Percentiles rank a stretch among this genome's conserved stretches.
These are phyloP conservation scores for Barbatosphaeria neglecta DNA, from an alignment of 495 filamentous ascomycete genomes.

Conservation along the genomic window DNA sequence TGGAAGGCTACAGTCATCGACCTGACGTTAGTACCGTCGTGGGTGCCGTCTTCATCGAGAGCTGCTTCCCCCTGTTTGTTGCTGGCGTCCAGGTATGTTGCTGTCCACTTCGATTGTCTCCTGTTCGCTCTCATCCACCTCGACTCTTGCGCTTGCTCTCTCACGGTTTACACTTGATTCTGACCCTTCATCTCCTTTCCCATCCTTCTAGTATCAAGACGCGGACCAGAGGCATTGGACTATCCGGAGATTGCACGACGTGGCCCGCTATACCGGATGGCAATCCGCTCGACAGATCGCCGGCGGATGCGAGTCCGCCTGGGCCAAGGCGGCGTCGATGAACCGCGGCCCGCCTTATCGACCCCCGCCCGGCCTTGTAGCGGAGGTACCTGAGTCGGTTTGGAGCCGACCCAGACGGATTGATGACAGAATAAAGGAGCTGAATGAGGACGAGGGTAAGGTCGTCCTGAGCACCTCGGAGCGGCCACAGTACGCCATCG, in stretches of 20 bases:
- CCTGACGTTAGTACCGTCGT: conserved; percentile 63
- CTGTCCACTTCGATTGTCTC: not conserved
- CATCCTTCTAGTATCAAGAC: conserved; percentile 53
- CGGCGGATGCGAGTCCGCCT: conserved; percentile 69
- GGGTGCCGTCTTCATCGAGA: conserved; percentile 71
- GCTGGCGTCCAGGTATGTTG: conserved; percentile 53
- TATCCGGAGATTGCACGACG: conserved; percentile 57
- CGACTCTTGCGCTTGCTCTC: not conserved
- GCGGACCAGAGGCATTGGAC: conserved; percentile 63
- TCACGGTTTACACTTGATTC: not conserved
- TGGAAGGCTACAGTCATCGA: conserved; percentile 48
- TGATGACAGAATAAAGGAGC: conserved; percentile 28
- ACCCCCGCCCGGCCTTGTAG: conserved; percentile 28
- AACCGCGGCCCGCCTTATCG: conserved; percentile 67
- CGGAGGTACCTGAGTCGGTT: conserved; percentile 20
- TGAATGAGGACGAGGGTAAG: conserved; percentile 17
- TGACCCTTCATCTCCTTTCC: too few relatives aligned
- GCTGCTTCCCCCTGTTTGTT: conserved; percentile 70
- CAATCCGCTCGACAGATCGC: conserved; percentile 69
- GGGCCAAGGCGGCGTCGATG: conserved; percentile 58
- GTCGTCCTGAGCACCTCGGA: conserved; percentile 36
- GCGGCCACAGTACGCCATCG: conserved; percentile 41
- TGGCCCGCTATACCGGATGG: conserved; percentile 78
- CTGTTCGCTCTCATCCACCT: not conserved
- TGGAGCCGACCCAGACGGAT: conserved; percentile 29